These are phyloP conservation scores for Fistulinella staudtii DNA, from an alignment of 1,284 basidiomycete species.

Conservation along the genomic window DNA sequence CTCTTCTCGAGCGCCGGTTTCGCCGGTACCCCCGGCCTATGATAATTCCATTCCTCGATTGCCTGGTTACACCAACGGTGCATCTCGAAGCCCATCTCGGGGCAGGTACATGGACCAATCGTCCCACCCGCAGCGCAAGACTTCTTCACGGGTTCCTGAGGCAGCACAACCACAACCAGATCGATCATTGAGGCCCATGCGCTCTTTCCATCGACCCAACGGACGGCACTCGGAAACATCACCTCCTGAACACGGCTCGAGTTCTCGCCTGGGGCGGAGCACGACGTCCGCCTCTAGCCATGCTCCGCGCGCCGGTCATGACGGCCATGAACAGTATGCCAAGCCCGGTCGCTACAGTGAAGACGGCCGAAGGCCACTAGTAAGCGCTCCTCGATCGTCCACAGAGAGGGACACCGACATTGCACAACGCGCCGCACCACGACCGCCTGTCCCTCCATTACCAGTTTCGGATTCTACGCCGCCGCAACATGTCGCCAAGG, in stretches of 20 bases:
- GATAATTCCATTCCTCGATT: slow-evolving; percentile 13
- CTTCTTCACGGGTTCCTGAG: slow-evolving; percentile 21
- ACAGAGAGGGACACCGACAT: slow-evolving; percentile 27
- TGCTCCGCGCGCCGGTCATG: slow-evolving; percentile 14
- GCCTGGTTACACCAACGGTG: slow-evolving; percentile 10
- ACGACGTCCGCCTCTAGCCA: slow-evolving; percentile 20
- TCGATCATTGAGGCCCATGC: slow-evolving; percentile 43
- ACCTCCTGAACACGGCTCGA: slow-evolving; percentile 30
- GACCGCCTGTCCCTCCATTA: slow-evolving; percentile 37
- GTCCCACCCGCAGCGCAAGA: slow-evolving; percentile 20
- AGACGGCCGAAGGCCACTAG: slow-evolving; percentile 23
- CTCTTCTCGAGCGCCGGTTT: slow-evolving; percentile 13
- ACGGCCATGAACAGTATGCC: slow-evolving; percentile 19
- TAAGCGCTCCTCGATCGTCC: slow-evolving; percentile 20
- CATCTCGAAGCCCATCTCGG: slow-evolving; percentile 22
- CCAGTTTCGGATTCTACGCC: slow-evolving; percentile 31
- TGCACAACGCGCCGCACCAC: slow-evolving; percentile 20
- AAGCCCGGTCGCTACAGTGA: slow-evolving; percentile 28
- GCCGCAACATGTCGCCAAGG: slow-evolving; percentile 21
- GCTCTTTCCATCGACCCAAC: slow-evolving; percentile 54
- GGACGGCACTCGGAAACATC: slow-evolving; percentile 30
- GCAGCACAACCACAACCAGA: slow-evolving; percentile 24
- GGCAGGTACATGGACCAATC: slow-evolving; percentile 22
- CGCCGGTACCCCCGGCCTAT: too few relatives aligned
- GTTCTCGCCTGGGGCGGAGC: slow-evolving; percentile 34